Evolutionary conservation across 768 basidiomycete genomes (phyloP), one percentile per base, ranked within the genome.

Genomic region (Suillus sp.): DNA sequence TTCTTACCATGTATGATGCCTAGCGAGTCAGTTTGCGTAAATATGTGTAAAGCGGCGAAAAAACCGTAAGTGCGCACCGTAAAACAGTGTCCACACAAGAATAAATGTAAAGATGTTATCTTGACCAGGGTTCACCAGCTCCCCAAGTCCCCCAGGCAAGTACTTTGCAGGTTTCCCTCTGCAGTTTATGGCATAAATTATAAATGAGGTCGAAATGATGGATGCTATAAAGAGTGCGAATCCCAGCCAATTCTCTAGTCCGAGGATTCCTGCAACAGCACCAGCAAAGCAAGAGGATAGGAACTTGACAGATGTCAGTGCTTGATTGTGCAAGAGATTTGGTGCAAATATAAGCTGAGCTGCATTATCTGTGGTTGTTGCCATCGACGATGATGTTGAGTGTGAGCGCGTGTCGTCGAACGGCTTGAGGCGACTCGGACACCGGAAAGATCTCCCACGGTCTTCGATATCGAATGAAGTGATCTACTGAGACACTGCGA

Each of bases 51-150:
- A 48, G 53, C 47, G 63, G 38, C 66, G 34, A 56, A 60, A 47
- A 35, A 34, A 14, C 25, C 37, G 27, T 16, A 27, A 50, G 25
- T 30, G 77, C 90, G 64, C 69, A 93, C 92, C 95, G 74, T 92
- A 96, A 74, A 95, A 92, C 61, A 96, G 79, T 40, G 95, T 98
- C 95, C 95, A 98, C 25, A 91, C 89, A 34, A 97, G 84, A 63
- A 98, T 84, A 70, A 96, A 98, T 3, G 93, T 93, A 70, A 94
- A 93, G 20, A 89, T 79, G 67, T 94, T 95, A 75, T 97, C 95
- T 76, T 95, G 92, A 11, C 93, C 93, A 0, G 95, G 90, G 65
- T 90, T 93, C 54, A 89, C 77, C 42, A 96, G 77, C 61, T 91
- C 91, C 75, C 81, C 77, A 64, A 85, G 70, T 2, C 90, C 90